These are phyloP conservation scores for Linaria vulgaris DNA, from an alignment of 257 asterid genomes.

Conservation along the genomic window DNA sequence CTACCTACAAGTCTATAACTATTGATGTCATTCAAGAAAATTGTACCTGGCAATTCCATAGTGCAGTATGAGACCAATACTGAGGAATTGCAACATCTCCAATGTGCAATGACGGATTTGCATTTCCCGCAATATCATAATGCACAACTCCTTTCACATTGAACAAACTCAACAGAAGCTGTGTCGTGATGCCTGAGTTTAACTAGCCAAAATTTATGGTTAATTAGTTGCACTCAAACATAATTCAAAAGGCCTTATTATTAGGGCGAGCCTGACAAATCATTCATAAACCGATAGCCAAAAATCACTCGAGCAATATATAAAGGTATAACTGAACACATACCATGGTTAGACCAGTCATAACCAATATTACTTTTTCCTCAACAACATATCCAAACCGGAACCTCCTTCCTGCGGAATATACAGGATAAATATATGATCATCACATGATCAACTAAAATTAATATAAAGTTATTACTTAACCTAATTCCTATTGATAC, in stretches of 20 bases:
- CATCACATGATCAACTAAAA: not conserved
- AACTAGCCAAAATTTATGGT: slow-evolving; percentile 26
- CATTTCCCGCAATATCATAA: slow-evolving; percentile 69
- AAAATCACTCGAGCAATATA: no score
- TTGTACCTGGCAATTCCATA: slow-evolving; percentile 68
- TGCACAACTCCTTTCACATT: slow-evolving; percentile 57
- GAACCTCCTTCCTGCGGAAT: slow-evolving; percentile 42
- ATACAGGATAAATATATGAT: not conserved
- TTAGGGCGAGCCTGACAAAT: no score
- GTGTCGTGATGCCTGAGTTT: slow-evolving; percentile 64
- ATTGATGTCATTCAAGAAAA: not conserved
- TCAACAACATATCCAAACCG: slow-evolving; percentile 42
- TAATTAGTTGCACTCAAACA: no score
- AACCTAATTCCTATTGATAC: no score
- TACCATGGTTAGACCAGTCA: slow-evolving; percentile 63
- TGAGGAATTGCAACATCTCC: slow-evolving; percentile 72
- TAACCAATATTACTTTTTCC: slow-evolving; percentile 42
- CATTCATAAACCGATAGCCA: no score
- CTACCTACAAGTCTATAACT: no score
- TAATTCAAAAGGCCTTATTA: no score
- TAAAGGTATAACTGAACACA: no score
- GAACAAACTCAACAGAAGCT: slow-evolving; percentile 47
- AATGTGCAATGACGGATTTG: slow-evolving; percentile 43
- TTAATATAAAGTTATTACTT: no score
- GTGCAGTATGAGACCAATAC: slow-evolving; percentile 54